Evolutionary conservation across 495 filamentous ascomycete species (phyloP).

Genomic region (Penicillium riverlandense): DNA sequence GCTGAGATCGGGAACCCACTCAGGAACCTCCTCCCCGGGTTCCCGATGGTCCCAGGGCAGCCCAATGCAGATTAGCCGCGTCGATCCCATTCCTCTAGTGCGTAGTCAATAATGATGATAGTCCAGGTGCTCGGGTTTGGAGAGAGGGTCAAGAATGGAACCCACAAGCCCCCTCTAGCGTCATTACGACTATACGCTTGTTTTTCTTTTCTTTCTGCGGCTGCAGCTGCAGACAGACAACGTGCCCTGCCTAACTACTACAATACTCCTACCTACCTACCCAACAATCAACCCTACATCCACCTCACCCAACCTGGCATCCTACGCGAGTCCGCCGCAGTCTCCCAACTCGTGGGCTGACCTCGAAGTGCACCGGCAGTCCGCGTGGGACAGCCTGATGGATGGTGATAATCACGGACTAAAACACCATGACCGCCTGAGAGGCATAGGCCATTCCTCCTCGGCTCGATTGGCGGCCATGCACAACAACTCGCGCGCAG

Average conservation of each 20-base stretch:
- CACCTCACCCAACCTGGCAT: conserved; percentile 47
- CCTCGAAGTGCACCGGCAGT: conserved; percentile 34
- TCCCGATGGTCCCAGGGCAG: conserved; percentile 3
- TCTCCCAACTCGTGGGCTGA: conserved; percentile 51
- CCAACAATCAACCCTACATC: too few relatives aligned
- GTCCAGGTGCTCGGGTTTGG: too few relatives aligned
- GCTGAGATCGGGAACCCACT: conserved; percentile 8
- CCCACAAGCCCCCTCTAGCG: too few relatives aligned
- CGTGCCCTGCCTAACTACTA: too few relatives aligned
- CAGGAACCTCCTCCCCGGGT: conserved; percentile 20
- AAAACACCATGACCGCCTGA: conserved; percentile 57
- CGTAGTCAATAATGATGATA: too few relatives aligned
- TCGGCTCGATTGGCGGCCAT: conserved; percentile 26
- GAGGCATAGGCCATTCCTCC: conserved; percentile 21
- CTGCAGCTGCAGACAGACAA: too few relatives aligned
- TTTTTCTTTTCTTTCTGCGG: too few relatives aligned
- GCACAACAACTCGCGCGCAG: conserved; percentile 3
- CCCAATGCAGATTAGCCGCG: not conserved
- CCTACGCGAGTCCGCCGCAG: conserved; percentile 49
- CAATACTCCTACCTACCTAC: too few relatives aligned
- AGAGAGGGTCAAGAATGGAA: too few relatives aligned
- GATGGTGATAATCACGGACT: conserved; percentile 56
- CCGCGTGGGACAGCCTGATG: conserved; percentile 47
- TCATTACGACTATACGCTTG: too few relatives aligned
- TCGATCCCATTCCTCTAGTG: conserved; percentile 5